Conservation (phyloP, 2,329 filamentous ascomycete species). For the Colletotrichum godetiae region DNA sequence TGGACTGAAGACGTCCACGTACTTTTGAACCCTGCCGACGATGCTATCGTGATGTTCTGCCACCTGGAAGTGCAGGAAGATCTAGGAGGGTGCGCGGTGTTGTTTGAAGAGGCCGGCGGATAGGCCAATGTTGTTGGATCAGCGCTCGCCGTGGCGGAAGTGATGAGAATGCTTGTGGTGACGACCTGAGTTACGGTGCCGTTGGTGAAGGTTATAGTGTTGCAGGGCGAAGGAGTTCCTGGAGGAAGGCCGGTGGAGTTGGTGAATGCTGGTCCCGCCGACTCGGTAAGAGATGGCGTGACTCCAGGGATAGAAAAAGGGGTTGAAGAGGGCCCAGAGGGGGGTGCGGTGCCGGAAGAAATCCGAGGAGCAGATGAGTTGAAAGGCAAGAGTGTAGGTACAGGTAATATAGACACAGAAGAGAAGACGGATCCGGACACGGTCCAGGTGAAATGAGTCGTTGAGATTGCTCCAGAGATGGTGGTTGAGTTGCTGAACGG, state of each 20-base stretch:
- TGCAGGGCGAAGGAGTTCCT: constrained; percentile 5
- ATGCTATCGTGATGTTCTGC: constrained; percentile 15
- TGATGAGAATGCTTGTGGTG: constrained; percentile 22
- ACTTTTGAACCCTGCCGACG: background rate
- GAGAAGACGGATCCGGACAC: constrained; percentile 3
- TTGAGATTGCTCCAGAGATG: background rate
- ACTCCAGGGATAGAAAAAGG: background rate
- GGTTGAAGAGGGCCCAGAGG: background rate
- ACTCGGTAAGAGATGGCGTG: background rate
- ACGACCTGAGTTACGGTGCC: constrained; percentile 30
- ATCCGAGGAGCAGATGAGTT: background rate
- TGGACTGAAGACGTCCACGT: background rate
- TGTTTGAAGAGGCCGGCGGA: background rate
- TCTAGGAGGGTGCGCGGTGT: background rate
- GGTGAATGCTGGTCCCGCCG: background rate
- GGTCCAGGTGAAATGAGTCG: background rate
- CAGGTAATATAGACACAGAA: constrained; percentile 19
- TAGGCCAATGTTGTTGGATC: constrained; percentile 1
- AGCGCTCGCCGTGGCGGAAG: constrained; percentile 3
- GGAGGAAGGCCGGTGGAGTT: constrained; percentile 2
- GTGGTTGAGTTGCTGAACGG: constrained; percentile 22
- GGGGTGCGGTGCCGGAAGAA: background rate
- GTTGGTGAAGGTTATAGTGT: constrained; percentile 33
- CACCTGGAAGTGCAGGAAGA: constrained; percentile 14
- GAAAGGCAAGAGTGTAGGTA: background rate